Conservation (phyloP, 2,329 filamentous ascomycete genomes). For the Zymoseptoria pseudotritici region DNA sequence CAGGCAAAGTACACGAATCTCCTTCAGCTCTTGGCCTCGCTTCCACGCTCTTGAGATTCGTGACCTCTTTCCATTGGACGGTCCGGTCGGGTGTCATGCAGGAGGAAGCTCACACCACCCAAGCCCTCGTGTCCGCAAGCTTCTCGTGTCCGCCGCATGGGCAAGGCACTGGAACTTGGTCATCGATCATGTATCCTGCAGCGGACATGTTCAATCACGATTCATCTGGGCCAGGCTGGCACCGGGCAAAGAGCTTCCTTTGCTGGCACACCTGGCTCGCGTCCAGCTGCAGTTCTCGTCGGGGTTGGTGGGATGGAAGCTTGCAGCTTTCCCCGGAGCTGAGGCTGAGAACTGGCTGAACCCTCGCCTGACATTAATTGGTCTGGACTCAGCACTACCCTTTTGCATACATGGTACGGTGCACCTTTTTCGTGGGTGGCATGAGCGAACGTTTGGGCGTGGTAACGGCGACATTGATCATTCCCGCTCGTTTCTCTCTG, state of each 20-base stretch:
- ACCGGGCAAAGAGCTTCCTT: not conserved
- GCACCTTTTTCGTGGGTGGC: not conserved
- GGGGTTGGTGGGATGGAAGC: not conserved
- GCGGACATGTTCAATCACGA: not conserved
- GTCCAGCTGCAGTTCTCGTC: no score
- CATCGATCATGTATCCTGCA: not conserved
- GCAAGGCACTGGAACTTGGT: not conserved
- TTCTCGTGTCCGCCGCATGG: not conserved
- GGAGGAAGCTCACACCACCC: not conserved
- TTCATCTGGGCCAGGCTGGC: not conserved
- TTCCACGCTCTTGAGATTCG: not conserved
- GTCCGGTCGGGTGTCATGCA: not conserved
- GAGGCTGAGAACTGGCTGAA: not conserved
- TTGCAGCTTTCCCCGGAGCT: not conserved
- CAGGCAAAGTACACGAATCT: not conserved
- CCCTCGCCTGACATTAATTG: not conserved
- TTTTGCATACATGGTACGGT: not conserved
- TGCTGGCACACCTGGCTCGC: not conserved
- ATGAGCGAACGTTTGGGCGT: not conserved
- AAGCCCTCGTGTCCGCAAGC: not conserved
- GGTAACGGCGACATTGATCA: not conserved
- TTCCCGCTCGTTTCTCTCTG: not conserved
- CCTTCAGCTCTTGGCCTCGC: not conserved
- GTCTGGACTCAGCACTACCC: not conserved
- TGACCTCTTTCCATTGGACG: not conserved